Percentiles rank a stretch among this genome's conserved stretches.
These are phyloP conservation scores for Apocynum venetum DNA, from an alignment of 257 asterid species.

Conservation along the genomic window DNA sequence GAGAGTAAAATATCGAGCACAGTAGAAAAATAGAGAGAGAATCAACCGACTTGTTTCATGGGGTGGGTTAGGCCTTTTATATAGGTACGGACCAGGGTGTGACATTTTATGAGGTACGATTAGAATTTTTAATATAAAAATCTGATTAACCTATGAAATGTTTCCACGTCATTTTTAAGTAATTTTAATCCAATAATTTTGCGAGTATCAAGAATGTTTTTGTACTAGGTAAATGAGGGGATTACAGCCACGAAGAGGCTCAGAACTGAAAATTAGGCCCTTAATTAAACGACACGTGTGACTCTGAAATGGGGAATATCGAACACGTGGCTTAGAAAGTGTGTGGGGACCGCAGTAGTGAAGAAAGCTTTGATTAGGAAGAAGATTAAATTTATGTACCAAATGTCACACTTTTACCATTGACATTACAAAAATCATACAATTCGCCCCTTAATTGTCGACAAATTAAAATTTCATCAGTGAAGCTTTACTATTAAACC, in stretches of 20 bases:
- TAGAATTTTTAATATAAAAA: neutral
- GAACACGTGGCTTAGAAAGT: slow-evolving; percentile 24
- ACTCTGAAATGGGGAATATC: slow-evolving; percentile 2
- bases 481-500: neutral
- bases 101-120: slow-evolving; percentile 4
- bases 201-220: neutral
- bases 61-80: slow-evolving; percentile 25
- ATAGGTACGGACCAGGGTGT: slow-evolving; percentile 29
- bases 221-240: slow-evolving; percentile 3
- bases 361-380: slow-evolving; percentile 19
- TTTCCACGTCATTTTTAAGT: neutral
- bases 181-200: neutral
- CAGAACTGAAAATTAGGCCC: slow-evolving; percentile 29
- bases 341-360: slow-evolving; percentile 25
- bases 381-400: slow-evolving; percentile 18
- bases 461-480: neutral
- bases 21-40: slow-evolving; percentile 11
- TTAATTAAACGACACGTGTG: slow-evolving; percentile 31
- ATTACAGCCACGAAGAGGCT: slow-evolving; percentile 2
- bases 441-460: slow-evolving; percentile 1
- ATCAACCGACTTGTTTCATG: slow-evolving; percentile 11
- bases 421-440: slow-evolving; percentile 5
- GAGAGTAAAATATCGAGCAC: slow-evolving; percentile 9
- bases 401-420: slow-evolving; percentile 16
- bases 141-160: neutral